These are phyloP conservation scores for Novymonas esmeraldas DNA, from an alignment of 208 protist species.

Conservation along the genomic window DNA sequence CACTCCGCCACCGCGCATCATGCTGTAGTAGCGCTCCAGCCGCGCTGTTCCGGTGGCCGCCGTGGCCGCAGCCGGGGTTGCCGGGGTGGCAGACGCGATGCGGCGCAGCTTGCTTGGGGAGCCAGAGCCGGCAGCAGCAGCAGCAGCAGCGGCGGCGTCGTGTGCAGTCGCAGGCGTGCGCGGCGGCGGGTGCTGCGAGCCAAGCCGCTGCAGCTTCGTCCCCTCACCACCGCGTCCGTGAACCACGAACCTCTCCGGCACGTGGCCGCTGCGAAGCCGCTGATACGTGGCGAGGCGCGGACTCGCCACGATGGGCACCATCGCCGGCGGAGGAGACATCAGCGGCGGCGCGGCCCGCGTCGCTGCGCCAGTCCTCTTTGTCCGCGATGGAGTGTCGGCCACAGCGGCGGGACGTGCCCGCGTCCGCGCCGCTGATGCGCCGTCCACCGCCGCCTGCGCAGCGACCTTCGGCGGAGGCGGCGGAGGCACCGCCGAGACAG, in stretches of 20 bases:
- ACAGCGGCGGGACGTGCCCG: too few relatives aligned
- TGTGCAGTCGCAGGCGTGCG: background rate
- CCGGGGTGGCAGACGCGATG: slow-evolving; percentile 3
- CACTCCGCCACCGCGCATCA: slow-evolving; percentile 3
- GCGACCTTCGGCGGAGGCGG: background rate
- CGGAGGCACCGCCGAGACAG: background rate
- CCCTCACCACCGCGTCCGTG: slow-evolving; percentile 11
- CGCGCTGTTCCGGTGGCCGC: background rate
- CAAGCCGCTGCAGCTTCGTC: slow-evolving; percentile 20
- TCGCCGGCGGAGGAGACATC: too few relatives aligned
- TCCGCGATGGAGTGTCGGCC: too few relatives aligned
- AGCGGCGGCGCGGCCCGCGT: background rate
- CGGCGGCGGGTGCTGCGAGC: slow-evolving; percentile 4
- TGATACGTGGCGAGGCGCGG: slow-evolving; percentile 2
- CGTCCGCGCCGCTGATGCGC: too few relatives aligned
- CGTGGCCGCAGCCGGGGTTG: background rate
- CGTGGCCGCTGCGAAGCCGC: slow-evolving; percentile 18
- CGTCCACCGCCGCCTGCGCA: too few relatives aligned
- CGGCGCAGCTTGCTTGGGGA: slow-evolving; percentile 7
- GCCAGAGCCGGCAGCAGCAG: too few relatives aligned
- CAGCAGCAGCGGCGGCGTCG: too few relatives aligned
- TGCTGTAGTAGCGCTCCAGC: background rate
- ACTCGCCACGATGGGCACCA: background rate
- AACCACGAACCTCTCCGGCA: slow-evolving; percentile 7
- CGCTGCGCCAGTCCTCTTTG: background rate